These are phyloP conservation scores for Vicia villosa DNA, from an alignment of 306 rosid genomes.

Conservation along the genomic window DNA sequence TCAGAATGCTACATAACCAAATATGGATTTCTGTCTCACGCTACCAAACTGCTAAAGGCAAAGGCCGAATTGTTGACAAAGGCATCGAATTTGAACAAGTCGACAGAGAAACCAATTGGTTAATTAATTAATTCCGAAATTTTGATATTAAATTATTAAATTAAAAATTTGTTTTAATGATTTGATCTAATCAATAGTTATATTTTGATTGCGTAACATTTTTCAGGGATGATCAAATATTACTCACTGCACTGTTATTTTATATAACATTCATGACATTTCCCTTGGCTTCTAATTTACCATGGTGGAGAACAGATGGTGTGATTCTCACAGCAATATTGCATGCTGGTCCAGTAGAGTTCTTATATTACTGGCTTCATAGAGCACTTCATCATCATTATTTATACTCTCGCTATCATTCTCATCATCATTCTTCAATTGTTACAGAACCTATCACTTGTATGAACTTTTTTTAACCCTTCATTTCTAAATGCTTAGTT, in stretches of 20 bases:
- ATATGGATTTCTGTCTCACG: slow-evolving; percentile 67
- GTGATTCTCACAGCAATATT: slow-evolving; percentile 45
- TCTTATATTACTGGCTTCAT: slow-evolving; percentile 73
- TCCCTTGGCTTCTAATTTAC: slow-evolving; percentile 17
- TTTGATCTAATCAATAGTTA: background rate
- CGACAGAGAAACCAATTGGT: slow-evolving; percentile 69
- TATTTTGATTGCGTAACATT: background rate
- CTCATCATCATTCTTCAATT: slow-evolving; percentile 54
- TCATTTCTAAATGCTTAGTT: no score
- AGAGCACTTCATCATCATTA: slow-evolving; percentile 74
- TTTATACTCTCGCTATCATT: slow-evolving; percentile 71
- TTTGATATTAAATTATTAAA: background rate
- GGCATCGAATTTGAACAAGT: slow-evolving; percentile 68
- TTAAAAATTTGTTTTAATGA: background rate
- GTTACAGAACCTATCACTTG: slow-evolving; percentile 53
- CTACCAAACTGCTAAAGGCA: slow-evolving; percentile 52
- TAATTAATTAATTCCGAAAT: slow-evolving; percentile 35
- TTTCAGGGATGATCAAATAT: slow-evolving; percentile 70
- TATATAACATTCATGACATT: background rate
- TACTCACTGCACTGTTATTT: slow-evolving; percentile 48
- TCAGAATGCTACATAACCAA: slow-evolving; percentile 61
- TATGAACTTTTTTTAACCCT: background rate
- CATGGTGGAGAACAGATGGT: slow-evolving; percentile 63
- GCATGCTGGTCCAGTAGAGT: slow-evolving; percentile 70
- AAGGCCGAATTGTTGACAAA: slow-evolving; percentile 49